Conservation (phyloP, 2,329 filamentous ascomycete genomes). For the Graphilbum fragrans region DNA sequence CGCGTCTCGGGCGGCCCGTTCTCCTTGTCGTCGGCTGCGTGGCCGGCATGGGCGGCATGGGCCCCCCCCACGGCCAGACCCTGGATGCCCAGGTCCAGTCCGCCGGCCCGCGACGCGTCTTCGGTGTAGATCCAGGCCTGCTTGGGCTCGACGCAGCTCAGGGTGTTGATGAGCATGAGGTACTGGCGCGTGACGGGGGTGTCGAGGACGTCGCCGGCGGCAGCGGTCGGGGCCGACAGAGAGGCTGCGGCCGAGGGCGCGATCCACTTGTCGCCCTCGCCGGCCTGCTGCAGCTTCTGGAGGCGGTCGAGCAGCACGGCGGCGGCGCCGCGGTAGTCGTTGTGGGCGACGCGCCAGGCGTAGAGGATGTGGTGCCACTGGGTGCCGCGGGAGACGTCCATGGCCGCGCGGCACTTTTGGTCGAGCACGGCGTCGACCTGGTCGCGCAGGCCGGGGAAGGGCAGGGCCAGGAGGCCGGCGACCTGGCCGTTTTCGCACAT, state of each 20-base stretch:
- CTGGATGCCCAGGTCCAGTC: too few species aligned
- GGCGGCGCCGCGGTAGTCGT: slow-evolving; percentile 74
- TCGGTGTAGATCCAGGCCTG: slow-evolving; percentile 70
- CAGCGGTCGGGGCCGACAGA: slow-evolving; percentile 4
- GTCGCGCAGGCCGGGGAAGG: slow-evolving; percentile 60
- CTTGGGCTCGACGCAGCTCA: slow-evolving; percentile 72
- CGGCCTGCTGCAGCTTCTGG: slow-evolving; percentile 45
- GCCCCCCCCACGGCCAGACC: too few species aligned
- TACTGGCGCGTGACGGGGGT: slow-evolving; percentile 63
- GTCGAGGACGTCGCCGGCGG: slow-evolving; percentile 43
- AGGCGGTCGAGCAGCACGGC: slow-evolving; percentile 51
- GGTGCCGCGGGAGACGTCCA: slow-evolving; percentile 48
- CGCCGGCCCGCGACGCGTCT: slow-evolving; percentile 18
- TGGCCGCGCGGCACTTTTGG: slow-evolving; percentile 41
- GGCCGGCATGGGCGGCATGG: too few species aligned
- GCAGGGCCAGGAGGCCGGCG: slow-evolving; percentile 59
- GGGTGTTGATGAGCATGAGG: slow-evolving; percentile 81
- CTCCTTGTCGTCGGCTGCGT: too few species aligned
- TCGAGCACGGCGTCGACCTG: slow-evolving; percentile 69
- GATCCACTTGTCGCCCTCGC: slow-evolving; percentile 44
- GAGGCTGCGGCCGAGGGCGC: neutral
- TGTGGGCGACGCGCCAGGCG: slow-evolving; percentile 73
- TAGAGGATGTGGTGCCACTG: slow-evolving; percentile 87
- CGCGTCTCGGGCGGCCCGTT: neutral
- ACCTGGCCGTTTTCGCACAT: slow-evolving; percentile 58